Base-by-base conservation (phyloP, 345 rosid genomes). In the Melastoma malabathricum region DNA sequence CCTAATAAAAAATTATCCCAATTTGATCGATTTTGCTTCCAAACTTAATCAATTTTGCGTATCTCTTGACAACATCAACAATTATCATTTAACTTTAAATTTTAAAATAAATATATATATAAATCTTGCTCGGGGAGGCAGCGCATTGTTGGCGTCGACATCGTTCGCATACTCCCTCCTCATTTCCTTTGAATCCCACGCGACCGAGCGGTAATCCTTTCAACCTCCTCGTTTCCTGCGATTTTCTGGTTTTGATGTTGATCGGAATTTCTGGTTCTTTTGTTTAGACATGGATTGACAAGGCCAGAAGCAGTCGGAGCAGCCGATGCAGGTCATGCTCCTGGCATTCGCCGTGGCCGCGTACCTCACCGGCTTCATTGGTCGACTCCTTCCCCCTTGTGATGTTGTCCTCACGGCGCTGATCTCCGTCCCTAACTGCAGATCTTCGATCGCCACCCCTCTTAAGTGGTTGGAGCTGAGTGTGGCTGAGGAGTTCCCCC, bases 241-340 rank as follows among this genome's bases (percentile, higher is more conserved):
- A 10, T 41, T 17, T 7, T 52, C 18, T 50, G 16, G 8, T 31
- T 60, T 18, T 41, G 3, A 7, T 47, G 29, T 17, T 15, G 19
- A 7, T 18, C 59, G 41, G 6, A 2, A 12, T 27, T 31, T 31
- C 4, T 20, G 38, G 8, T 23, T 50, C 46, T 22, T 55, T 19
- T 50, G 53, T 51, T 18, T 46, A 16, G 47, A 87, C 25, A 22
- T 92, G 98, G 97, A 92, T 73, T 92, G 98, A 97, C 86, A 92
- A 81, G 97, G 98, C 27, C 97, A 92, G 61, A 92, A 82, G 75
- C 56, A 80, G 18, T 85, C 94, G 15, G 97, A 92, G 89, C 89
- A 77, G 64, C 64, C 83, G 72, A 84, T 92, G 97, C 98, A 87
- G 75, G 70, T 83, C 23, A 6, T 87, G 77, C 73, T 92, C 13